Base-by-base conservation (phyloP, 805 yeast species). In the Spathaspora sp. region DNA sequence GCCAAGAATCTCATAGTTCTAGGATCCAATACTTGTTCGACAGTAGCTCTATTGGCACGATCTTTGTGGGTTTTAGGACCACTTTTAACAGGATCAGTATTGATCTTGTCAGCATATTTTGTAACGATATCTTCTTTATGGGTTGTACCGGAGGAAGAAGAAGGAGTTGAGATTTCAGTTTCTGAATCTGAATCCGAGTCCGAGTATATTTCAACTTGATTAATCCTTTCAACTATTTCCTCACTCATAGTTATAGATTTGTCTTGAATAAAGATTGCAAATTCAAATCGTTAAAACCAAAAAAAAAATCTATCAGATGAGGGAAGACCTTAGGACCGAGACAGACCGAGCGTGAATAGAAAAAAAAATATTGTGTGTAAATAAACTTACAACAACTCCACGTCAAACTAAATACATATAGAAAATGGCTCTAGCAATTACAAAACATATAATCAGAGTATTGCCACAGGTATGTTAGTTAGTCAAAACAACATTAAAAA, bases 1-100 rank as follows among this genome's bases (percentile, higher is more conserved):
- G 85, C 83, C 50, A 94, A 75, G 62, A 93, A 93, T 60, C 82
- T 76, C 73, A 92, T 77, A 0, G 99, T 94, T 55, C 98, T 79
- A 4, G 98, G 98, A 67, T 94, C 99, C 52, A 94, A 71, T 1
- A 94, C 99, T 66, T 92, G 97, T 62, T 94, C 98, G 14, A 91
- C 96, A 0, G 99, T 94, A 2, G 99, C 99, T 49, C 99, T 76
- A 60, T 94, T 91, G 1, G 98, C 85, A 60, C 91, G 83, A 69
- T 93, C 99, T 57, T 83, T 85, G 49, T 82, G 80, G 0, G 79
- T 75, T 57, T 85, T 81, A 47, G 83, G 84, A 47, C 78, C 81
- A 54, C 77, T 80, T 48, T 80, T 73, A 48, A 82, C 72, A 52
- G 80, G 80, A 61, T 85, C 91, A 1, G 83, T 75, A 56, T 83